A percentile compares a stretch with the other conserved stretches of the same genome.
phyloP scores from a whole-genome alignment of 2,329 filamentous ascomycete species.

The Aspergillaceae sp. region DNA sequence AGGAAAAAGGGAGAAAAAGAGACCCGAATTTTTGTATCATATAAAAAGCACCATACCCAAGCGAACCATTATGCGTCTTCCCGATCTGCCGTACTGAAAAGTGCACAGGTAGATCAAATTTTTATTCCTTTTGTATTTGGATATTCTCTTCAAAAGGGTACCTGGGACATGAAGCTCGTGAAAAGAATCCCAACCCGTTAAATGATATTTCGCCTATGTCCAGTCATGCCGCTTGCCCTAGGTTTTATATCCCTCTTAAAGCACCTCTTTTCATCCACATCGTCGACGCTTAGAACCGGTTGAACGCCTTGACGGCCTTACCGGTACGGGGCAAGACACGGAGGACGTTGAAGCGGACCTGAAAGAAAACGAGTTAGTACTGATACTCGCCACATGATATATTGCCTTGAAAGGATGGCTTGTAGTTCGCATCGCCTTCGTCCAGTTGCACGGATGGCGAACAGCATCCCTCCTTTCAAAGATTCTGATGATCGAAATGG shows the following conservation, averaged over 20 bases:
- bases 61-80: conserved; percentile 7
- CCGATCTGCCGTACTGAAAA: conserved; percentile 16
- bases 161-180: conserved; percentile 33
- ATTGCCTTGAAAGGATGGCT: too few relatives aligned
- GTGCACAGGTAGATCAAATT: conserved; percentile 25
- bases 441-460: background rate
- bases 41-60: conserved; percentile 9
- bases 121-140: conserved; percentile 30
- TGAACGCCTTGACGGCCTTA: conserved; percentile 96
- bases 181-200: conserved; percentile 30
- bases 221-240: conserved; percentile 31
- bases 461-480: background rate
- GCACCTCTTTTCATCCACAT: conserved; percentile 19
- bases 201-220: conserved; percentile 29
- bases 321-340: conserved; percentile 95
- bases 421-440: background rate
- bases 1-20: conserved; percentile 5
- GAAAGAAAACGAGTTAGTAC: conserved; percentile 9
- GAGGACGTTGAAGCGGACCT: conserved; percentile 99
- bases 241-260: conserved; percentile 23
- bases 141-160: conserved; percentile 35
- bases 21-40: conserved; percentile 7
- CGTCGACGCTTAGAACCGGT: conserved; percentile 74
- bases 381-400: background rate
- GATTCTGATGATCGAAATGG: background rate